These are phyloP conservation scores for Cucurbita argyrosperma DNA, from an alignment of 306 rosid species.

Conservation along the genomic window DNA sequence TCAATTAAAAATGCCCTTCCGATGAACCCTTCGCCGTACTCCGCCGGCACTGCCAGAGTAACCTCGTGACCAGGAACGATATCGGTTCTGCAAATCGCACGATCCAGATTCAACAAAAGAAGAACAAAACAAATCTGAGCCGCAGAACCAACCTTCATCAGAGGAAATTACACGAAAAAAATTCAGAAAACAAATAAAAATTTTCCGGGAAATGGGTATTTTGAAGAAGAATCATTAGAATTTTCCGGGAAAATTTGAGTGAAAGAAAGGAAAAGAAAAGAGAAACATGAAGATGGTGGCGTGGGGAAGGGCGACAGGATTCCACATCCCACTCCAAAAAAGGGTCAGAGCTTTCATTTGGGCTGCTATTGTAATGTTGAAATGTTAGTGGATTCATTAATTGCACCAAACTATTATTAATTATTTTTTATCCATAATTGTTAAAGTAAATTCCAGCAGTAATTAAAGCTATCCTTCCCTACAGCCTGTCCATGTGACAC, in stretches of 20 bases:
- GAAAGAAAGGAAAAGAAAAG: slow-evolving; percentile 22
- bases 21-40: slow-evolving; percentile 29
- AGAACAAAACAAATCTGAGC: slow-evolving; percentile 16
- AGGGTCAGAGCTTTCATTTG: slow-evolving; percentile 29
- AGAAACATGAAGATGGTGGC: slow-evolving; percentile 11
- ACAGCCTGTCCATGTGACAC: slow-evolving; percentile 9
- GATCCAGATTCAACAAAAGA: slow-evolving; percentile 20
- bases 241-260: slow-evolving; percentile 24
- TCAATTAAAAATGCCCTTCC: slow-evolving; percentile 54
- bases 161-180: background rate
- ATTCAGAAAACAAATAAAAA: slow-evolving; percentile 5
- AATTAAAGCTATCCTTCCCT: background rate
- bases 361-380: background rate
- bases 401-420: background rate
- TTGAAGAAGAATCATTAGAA: slow-evolving; percentile 7
- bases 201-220: slow-evolving; percentile 20
- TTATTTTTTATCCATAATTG: slow-evolving; percentile 5
- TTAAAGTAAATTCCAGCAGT: background rate
- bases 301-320: slow-evolving; percentile 25
- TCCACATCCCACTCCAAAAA: slow-evolving; percentile 35
- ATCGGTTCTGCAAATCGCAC: slow-evolving; percentile 23
- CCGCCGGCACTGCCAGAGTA: slow-evolving; percentile 38
- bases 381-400: slow-evolving; percentile 3
- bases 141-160: slow-evolving; percentile 38
- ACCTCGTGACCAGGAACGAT: slow-evolving; percentile 31